These are phyloP conservation scores for Hyaloperonospora arabidopsidis DNA, from an alignment of 352 stramenopile species.

Conservation along the genomic window DNA sequence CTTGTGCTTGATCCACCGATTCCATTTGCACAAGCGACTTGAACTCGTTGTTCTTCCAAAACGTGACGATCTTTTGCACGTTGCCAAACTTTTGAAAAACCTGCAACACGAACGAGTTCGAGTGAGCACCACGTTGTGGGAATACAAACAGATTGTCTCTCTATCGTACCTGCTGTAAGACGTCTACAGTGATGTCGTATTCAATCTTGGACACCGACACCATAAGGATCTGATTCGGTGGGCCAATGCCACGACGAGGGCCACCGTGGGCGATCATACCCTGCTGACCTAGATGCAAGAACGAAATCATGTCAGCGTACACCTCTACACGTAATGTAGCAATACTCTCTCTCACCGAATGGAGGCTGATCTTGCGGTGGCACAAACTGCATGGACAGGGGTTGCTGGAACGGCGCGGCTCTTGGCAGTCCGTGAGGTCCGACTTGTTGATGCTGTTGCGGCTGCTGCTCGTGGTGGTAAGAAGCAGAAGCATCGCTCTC, in stretches of 20 bases:
- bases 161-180: constrained; percentile 53
- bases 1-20: constrained; percentile 58
- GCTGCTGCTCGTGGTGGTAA: constrained; percentile 8
- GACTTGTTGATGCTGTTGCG: constrained; percentile 18
- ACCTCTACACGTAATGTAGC: too few relatives aligned
- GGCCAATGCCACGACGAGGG: constrained; percentile 30
- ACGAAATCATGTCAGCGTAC: constrained; percentile 2
- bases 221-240: constrained; percentile 68
- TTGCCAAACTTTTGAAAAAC: constrained; percentile 83
- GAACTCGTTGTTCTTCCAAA: constrained; percentile 78
- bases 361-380: constrained; percentile 16
- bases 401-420: constrained; percentile 21
- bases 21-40: constrained; percentile 79
- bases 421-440: constrained; percentile 12
- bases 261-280: constrained; percentile 19
- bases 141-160: neutral
- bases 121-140: neutral
- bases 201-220: constrained; percentile 75
- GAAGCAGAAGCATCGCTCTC: constrained; percentile 20
- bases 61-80: constrained; percentile 75
- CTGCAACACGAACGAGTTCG: constrained; percentile 12
- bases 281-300: constrained; percentile 11
- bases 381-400: constrained; percentile 17
- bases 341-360: constrained; percentile 1
- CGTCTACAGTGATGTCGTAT: constrained; percentile 74